Percentiles rank a stretch among this genome's conserved stretches.
These are phyloP conservation scores for Iodosphaeria phyllophila DNA, from an alignment of 2,329 filamentous ascomycete species.

Conservation along the genomic window DNA sequence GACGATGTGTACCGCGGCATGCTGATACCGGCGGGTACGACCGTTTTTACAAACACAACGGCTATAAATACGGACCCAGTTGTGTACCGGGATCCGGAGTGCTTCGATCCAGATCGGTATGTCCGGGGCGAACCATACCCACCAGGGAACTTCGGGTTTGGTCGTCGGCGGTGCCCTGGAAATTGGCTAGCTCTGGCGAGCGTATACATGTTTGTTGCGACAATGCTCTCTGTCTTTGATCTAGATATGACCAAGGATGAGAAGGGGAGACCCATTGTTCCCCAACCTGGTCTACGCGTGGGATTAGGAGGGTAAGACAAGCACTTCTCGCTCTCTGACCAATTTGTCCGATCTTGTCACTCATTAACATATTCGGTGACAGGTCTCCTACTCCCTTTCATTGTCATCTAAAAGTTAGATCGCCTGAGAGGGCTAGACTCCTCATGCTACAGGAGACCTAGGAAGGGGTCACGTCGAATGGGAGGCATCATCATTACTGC, in stretches of 20 bases:
- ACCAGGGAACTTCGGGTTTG: conserved; percentile 30
- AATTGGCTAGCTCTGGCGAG: conserved; percentile 27
- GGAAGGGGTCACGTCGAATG: too few relatives aligned
- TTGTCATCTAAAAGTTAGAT: too few relatives aligned
- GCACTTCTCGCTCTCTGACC: too few relatives aligned
- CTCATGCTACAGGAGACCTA: too few relatives aligned
- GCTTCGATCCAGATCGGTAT: conserved; percentile 27
- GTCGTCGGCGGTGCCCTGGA: conserved; percentile 29
- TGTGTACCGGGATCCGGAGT: conserved; percentile 20
- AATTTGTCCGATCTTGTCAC: too few relatives aligned
- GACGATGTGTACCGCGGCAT: conserved; percentile 29
- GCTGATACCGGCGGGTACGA: conserved; percentile 34
- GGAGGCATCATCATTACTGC: too few relatives aligned
- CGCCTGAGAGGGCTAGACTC: too few relatives aligned
- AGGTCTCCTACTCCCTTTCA: too few relatives aligned
- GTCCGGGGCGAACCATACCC: conserved; percentile 22
- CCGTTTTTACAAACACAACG: conserved; percentile 22
- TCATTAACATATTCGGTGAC: too few relatives aligned
- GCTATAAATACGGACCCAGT: conserved; percentile 23
- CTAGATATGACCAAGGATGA: conserved; percentile 14
- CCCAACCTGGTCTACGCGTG: conserved; percentile 4
- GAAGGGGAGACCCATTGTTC: conserved; percentile 10
- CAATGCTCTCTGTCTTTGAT: conserved; percentile 18
- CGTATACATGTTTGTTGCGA: conserved; percentile 21
- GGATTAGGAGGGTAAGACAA: conserved; percentile 5